Evolutionary conservation across 176 grass and related monocot species (phyloP), one percentile per base, ranked within the genome.

Genomic region (Oryza punctata): DNA sequence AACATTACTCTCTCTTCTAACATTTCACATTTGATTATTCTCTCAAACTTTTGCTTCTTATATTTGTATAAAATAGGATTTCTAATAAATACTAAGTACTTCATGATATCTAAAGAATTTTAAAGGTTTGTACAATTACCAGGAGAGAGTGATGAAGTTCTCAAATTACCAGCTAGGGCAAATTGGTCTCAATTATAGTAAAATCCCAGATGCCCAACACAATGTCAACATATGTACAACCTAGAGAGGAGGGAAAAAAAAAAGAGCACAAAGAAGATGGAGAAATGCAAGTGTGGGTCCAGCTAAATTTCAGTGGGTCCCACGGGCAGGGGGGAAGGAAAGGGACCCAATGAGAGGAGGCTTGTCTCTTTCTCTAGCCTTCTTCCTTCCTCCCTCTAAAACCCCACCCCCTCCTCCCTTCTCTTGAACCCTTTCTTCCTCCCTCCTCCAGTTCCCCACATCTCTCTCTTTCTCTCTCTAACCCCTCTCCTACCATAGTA

Each of bases 381-480:
- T 70, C 54, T 29, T 29, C 71, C 87, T 41, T 40, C 50, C 43
- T n/a, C 78, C 32, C 85, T 81, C 87, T 92, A 92, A 89, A 92
- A 92, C 77, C 84, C 88, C 91, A 84, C 76, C 71, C 69, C 32
- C 65, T 83, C 78, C 46, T 37, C 49, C 79, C 79, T 89, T 76
- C 81, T 29, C 86, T 70, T 81, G 88, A 89, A 90, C 81, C 88
- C 87, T 90, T 77, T 76, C 68, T 84, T 85, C 80, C 40, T 83
- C 72, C 71, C 63, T 41, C 40, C 73, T 76, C 77, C 81, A 60
- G 12, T 75, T 70, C 71, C 41, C 82, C 82, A 41, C 25, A 32
- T 16, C 10, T 25, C 3, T 15, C 75, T 68, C 43, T 54, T n/a
- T 29, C 70, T 63, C 40, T 25, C 69, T 60, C 65, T 37, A 26